Conservation (phyloP, 2,329 filamentous ascomycete genomes). For the Macrophomina phaseolina region DNA sequence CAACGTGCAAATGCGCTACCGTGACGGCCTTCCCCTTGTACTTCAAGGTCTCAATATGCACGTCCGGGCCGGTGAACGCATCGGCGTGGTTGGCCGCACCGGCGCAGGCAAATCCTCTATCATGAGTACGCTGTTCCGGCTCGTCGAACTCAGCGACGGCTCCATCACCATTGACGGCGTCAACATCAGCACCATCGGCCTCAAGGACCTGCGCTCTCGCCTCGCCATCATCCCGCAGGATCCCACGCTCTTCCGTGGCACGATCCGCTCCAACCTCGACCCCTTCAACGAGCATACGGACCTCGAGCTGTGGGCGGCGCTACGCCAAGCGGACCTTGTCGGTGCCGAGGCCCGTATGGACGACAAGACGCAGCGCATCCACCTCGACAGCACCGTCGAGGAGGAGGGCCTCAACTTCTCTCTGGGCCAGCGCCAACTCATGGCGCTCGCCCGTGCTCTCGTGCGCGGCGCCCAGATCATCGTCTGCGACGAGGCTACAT, state of each 20-base stretch:
- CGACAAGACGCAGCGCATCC: constrained; percentile 65
- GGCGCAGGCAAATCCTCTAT: constrained; percentile 84
- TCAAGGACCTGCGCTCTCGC: constrained; percentile 76
- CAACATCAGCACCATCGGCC: constrained; percentile 72
- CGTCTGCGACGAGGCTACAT: constrained; percentile 95
- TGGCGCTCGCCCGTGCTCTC: constrained; percentile 89
- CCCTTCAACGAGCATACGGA: constrained; percentile 81
- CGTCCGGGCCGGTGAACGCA: constrained; percentile 75
- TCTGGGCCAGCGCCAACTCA: constrained; percentile 90
- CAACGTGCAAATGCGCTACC: constrained; percentile 59
- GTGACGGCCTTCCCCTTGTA: constrained; percentile 55
- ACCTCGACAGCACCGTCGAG: constrained; percentile 84
- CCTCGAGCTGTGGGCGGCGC: constrained; percentile 76
- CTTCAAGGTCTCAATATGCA: constrained; percentile 65
- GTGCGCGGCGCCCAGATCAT: constrained; percentile 90
- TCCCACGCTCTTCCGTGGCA: constrained; percentile 81
- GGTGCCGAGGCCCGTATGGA: constrained; percentile 54
- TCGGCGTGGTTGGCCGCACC: constrained; percentile 81
- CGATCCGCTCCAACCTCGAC: constrained; percentile 79
- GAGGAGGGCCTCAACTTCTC: constrained; percentile 97
- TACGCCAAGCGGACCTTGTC: constrained; percentile 78
- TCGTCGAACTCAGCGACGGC: constrained; percentile 58
- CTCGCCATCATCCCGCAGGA: constrained; percentile 86
- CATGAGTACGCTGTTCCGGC: constrained; percentile 81
- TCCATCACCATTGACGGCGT: constrained; percentile 57